Percentiles rank a stretch among this genome's conserved stretches.
phyloP scores from a whole-genome alignment of 306 rosid genomes.

The Medicago arabica region DNA sequence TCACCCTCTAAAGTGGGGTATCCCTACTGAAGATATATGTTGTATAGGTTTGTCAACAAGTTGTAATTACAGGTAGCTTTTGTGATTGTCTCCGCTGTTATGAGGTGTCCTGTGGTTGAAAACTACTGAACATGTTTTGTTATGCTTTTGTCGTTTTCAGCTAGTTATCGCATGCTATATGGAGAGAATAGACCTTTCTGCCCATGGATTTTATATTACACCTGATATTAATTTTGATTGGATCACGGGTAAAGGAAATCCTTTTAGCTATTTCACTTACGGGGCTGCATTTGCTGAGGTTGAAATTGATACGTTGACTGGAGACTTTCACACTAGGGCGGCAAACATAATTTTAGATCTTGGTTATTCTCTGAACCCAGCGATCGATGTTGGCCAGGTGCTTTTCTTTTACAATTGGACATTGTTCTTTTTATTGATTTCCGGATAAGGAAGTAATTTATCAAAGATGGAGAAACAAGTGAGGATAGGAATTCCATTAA shows the following conservation, averaged over 20 bases:
- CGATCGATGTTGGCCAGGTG: slow-evolving; percentile 94
- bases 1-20: background rate
- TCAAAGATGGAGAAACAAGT: slow-evolving; percentile 34
- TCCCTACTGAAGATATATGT: slow-evolving; percentile 14
- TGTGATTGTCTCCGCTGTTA: slow-evolving; percentile 18
- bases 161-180: slow-evolving; percentile 79
- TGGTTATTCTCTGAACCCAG: slow-evolving; percentile 91
- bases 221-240: slow-evolving; percentile 94
- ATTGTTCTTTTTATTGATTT: background rate
- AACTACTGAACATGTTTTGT: slow-evolving; percentile 31
- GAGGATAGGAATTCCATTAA: slow-evolving; percentile 34
- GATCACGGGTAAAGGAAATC: slow-evolving; percentile 75
- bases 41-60: slow-evolving; percentile 21
- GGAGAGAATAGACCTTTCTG: slow-evolving; percentile 89
- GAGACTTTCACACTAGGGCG: slow-evolving; percentile 87
- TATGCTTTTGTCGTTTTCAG: slow-evolving; percentile 60
- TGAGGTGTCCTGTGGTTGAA: slow-evolving; percentile 39
- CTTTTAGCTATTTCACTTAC: slow-evolving; percentile 86
- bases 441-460: slow-evolving; percentile 7
- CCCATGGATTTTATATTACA: slow-evolving; percentile 88
- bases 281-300: slow-evolving; percentile 99
- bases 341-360: slow-evolving; percentile 85
- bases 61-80: slow-evolving; percentile 21
- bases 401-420: background rate
- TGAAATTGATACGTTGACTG: slow-evolving; percentile 92